Percentiles rank a stretch among this genome's conserved stretches.
Evolutionary conservation across 225 moss, liverwort and hornwort species (phyloP).

Genomic region (Physcomitrium patens): DNA sequence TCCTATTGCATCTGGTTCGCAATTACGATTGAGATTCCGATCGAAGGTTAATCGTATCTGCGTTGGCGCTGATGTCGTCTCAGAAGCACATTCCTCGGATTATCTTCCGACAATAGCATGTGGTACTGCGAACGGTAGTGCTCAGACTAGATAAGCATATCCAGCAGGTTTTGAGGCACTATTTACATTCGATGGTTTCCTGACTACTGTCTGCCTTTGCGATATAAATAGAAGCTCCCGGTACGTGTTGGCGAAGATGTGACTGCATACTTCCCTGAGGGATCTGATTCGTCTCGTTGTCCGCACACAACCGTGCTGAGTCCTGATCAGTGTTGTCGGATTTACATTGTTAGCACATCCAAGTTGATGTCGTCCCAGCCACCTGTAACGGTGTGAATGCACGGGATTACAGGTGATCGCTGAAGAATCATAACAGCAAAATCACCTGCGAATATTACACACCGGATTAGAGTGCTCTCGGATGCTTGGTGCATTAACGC

Average conservation of each 20-base stretch:
- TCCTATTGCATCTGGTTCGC: too few species aligned
- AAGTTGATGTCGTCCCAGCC: constrained; percentile 23
- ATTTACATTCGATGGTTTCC: constrained; percentile 14
- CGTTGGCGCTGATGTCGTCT: neutral
- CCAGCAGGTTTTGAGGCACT: neutral
- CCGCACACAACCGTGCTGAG: constrained; percentile 3
- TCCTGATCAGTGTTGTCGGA: constrained; percentile 21
- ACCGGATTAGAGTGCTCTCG: constrained; percentile 11
- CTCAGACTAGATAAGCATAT: constrained; percentile 12
- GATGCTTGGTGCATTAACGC: constrained; percentile 19
- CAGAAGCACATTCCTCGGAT: neutral
- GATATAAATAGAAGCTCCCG: constrained; percentile 32
- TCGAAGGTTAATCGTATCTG: constrained; percentile 13
- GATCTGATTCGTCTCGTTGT: constrained; percentile 9
- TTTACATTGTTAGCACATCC: constrained; percentile 16
- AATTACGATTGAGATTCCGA: too few species aligned
- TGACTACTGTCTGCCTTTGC: neutral
- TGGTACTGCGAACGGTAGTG: constrained; percentile 14
- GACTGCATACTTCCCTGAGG: constrained; percentile 9
- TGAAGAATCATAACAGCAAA: constrained; percentile 29
- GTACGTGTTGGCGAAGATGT: constrained; percentile 18
- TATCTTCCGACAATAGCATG: neutral
- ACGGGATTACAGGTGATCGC: constrained; percentile 22
- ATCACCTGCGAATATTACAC: constrained; percentile 28
- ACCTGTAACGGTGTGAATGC: neutral